These are phyloP conservation scores for Entomortierella chlamydospora DNA, from an alignment of 192 early-diverging fungal genomes.

Conservation along the genomic window DNA sequence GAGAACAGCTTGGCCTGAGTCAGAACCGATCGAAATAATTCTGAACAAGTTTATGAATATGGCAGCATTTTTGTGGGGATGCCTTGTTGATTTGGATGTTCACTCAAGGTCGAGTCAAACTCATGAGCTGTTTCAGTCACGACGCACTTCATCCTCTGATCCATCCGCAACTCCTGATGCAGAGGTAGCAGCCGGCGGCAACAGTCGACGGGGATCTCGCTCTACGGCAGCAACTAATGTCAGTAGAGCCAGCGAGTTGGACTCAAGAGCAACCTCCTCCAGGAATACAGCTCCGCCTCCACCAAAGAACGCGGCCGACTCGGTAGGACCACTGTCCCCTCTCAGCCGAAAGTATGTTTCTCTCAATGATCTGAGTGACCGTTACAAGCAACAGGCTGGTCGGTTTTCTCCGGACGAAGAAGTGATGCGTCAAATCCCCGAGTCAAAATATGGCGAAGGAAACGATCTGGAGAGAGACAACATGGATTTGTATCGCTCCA, in stretches of 20 bases:
- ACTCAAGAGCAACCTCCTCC: background rate
- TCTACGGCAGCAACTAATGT: background rate
- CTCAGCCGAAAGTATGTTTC: constrained; percentile 28
- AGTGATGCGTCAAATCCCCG: background rate
- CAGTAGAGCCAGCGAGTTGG: background rate
- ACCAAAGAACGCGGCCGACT: background rate
- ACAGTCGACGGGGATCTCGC: background rate
- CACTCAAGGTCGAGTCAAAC: constrained; percentile 11
- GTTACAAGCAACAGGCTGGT: constrained; percentile 1
- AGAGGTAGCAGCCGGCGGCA: background rate
- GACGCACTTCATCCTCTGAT: no score
- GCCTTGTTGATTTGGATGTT: constrained; percentile 35
- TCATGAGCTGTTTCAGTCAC: no score
- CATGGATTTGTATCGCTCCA: constrained; percentile 6
- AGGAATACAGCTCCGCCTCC: constrained; percentile 11
- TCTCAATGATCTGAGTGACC: constrained; percentile 15
- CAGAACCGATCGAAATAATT: background rate
- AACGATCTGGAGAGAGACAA: constrained; percentile 23
- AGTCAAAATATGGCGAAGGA: constrained; percentile 21
- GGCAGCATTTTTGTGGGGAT: constrained; percentile 11
- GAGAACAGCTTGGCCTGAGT: background rate
- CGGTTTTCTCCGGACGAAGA: constrained; percentile 4
- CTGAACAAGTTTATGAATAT: constrained; percentile 25
- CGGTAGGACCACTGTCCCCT: background rate
- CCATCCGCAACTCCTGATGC: background rate